Evolutionary conservation across 2,329 filamentous ascomycete species (phyloP).

Genomic region (Trichoderma semiorbis): DNA sequence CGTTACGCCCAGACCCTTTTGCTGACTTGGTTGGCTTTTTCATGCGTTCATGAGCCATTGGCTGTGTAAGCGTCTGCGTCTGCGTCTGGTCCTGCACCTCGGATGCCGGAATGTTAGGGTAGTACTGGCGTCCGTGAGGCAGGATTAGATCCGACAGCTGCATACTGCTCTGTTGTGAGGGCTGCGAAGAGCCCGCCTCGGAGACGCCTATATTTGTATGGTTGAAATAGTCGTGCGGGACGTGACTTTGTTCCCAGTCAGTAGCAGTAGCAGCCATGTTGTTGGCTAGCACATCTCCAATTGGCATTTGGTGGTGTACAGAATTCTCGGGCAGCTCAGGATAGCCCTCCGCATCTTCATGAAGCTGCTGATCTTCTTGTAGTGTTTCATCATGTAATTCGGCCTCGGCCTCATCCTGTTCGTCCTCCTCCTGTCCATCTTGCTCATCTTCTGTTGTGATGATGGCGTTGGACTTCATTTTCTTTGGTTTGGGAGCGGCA

Average conservation of each 20-base stretch:
- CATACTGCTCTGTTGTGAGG: constrained; percentile 19
- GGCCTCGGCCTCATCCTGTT: constrained; percentile 15
- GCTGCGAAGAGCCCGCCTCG: constrained; percentile 24
- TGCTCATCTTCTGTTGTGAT: constrained; percentile 22
- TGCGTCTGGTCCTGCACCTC: background rate
- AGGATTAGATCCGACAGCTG: constrained; percentile 19
- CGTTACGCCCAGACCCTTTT: background rate
- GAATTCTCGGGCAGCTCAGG: constrained; percentile 20
- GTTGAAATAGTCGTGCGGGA: constrained; percentile 30
- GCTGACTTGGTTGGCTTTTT: background rate
- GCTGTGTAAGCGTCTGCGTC: background rate
- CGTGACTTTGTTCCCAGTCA: constrained; percentile 21
- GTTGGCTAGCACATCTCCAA: constrained; percentile 27
- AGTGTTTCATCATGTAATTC: background rate
- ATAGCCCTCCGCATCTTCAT: constrained; percentile 22
- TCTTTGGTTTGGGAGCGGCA: constrained; percentile 31
- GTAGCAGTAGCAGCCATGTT: constrained; percentile 20
- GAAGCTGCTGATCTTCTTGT: background rate
- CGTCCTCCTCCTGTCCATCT: constrained; percentile 19
- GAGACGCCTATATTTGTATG: constrained; percentile 26
- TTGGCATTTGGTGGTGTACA: constrained; percentile 29
- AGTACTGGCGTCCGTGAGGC: constrained; percentile 23
- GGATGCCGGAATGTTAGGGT: constrained; percentile 16
- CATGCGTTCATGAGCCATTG: background rate
- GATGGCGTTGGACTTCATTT: constrained; percentile 24